Base-by-base conservation (phyloP, 768 basidiomycete species). In the Suillus subaureus region DNA sequence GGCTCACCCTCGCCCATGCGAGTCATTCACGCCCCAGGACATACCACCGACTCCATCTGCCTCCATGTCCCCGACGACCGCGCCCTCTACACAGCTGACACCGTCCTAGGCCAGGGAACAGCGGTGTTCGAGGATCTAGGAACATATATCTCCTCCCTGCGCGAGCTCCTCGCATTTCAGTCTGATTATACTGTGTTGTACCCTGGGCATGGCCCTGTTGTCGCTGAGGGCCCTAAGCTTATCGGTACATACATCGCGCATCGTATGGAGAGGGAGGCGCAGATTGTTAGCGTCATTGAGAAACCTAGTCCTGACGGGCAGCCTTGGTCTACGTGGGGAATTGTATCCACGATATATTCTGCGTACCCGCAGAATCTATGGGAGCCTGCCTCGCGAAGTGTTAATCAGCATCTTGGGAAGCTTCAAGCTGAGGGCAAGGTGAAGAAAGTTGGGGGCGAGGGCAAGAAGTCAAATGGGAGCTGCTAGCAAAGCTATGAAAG, bases 81-180 rank as follows among this genome's bases (percentile, higher is more conserved):
- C 31, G 89, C 88, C 0, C 83, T 98, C 18, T 96, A 96, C 79
- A 96, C 94, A 0, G 93, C 91, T 0, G 97, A 99, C 78, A 93
- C 89, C 6, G 87, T 98, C 8, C 85, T 99, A 37, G 97, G 97
- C 0, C 88, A 95, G 68, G 95, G 96, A 9, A 94, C 94, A 0
- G 84, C 96, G 4, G 88, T 96, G 6, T 97, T 98, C 74, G 91
- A 92, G 69, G 91, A 97, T 70, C 86, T 98, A 16, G 79, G 82
- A 0, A 71, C 83, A 6, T 97, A 96, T 71, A 76, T 96, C 26
- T 66, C 79, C 6, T 89, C 88, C 65, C 83, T 97, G 52, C 81
- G 80, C 51, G 82, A 76, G 68, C 83, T 94, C 78, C 78, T 88
- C 21, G 75, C 72, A 15, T 70, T 75, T 64, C 60, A 69, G 35